Evolutionary conservation across 1,139 yeast genomes (phyloP), one percentile per base, ranked within the genome.

Genomic region (Pichia cactophila): DNA sequence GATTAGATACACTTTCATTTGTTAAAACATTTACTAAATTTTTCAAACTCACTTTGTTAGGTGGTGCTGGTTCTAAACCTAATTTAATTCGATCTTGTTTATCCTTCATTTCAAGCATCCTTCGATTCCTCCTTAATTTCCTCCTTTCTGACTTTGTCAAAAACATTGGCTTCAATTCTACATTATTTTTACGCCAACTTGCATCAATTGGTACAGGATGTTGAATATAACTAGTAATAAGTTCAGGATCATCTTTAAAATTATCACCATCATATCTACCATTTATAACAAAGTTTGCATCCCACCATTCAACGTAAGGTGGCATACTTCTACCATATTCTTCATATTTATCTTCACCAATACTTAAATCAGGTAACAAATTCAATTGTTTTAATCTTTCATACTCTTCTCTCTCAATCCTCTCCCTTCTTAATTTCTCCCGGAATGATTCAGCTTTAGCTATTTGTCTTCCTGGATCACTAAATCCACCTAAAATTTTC

Each of bases 11-110:
- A n/a, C 94, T 87, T 54, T 86, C 95, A 60, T 87, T 83, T 3
- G 96, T 86, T 45, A 84, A 71, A 0, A 88, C 96, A 57, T 78
- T 83, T 89, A 87, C 86, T 63, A 90, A 73, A 62, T 90, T 92
- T 43, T 83, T 78, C 47, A 88, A 69, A 59, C 83, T 87, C 33
- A 90, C 87, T 65, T 90, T 92, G 2, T 97, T 96, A 7, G 85
- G 84, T 0, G 96, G 97, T 2, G 95, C 86, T 0, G 95, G 85
- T 46, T 83, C 89, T 26, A 90, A 68, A 0, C 98, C 98, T 6
- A 87, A 69, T 54, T 81, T 76, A 31, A 90, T 83, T 45, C 86
- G 71, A 58, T 88, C 94, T 61, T 87, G 96, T 53, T 77, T 75
- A 45, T 83, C 92, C 59, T 83, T 81, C 53, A 80, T 78, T 50